phyloP scores from a whole-genome alignment of 2,329 filamentous ascomycete species.

The Calonectria naviculata region DNA sequence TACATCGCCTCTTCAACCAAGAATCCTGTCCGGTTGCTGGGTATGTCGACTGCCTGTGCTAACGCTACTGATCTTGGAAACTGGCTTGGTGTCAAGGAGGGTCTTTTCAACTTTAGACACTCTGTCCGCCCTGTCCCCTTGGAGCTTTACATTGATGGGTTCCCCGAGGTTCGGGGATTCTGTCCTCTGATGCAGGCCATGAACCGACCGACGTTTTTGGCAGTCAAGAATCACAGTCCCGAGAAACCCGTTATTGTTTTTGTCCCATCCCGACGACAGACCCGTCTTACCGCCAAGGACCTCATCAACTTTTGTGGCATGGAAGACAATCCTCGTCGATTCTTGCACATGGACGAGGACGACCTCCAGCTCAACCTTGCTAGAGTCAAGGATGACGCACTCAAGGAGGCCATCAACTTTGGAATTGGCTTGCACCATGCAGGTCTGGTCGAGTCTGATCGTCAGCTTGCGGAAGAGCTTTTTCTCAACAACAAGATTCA shows the following conservation, averaged over 20 bases:
- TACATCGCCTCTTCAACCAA: slow-evolving; percentile 97
- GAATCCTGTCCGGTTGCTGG: slow-evolving; percentile 86
- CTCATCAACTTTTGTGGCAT: slow-evolving; percentile 98
- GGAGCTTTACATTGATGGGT: slow-evolving; percentile 97
- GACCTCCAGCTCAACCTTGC: slow-evolving; percentile 89
- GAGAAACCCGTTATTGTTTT: slow-evolving; percentile 99
- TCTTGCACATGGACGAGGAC: slow-evolving; percentile 94
- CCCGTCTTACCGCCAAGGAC: slow-evolving; percentile 93
- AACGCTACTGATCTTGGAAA: slow-evolving; percentile 95
- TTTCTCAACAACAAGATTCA: slow-evolving; percentile 99
- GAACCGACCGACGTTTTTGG: slow-evolving; percentile 96
- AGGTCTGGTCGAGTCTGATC: slow-evolving; percentile 93
- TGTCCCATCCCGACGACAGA: slow-evolving; percentile 94
- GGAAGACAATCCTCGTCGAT: slow-evolving; percentile 96
- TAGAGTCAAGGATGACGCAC: slow-evolving; percentile 90
- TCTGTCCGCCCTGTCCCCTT: slow-evolving; percentile 96
- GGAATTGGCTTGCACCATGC: slow-evolving; percentile 98
- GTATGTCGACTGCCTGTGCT: slow-evolving; percentile 99
- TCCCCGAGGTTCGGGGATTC: slow-evolving; percentile 94
- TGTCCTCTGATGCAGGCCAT: slow-evolving; percentile 99
- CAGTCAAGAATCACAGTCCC: slow-evolving; percentile 96
- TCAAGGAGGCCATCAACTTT: slow-evolving; percentile 95
- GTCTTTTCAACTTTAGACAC: slow-evolving; percentile 96
- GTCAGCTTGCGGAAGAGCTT: slow-evolving; percentile 90
- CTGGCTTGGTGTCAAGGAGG: slow-evolving; percentile 97